Conservation (phyloP, 2,329 filamentous ascomycete genomes). For the Mycogone perniciosa region DNA sequence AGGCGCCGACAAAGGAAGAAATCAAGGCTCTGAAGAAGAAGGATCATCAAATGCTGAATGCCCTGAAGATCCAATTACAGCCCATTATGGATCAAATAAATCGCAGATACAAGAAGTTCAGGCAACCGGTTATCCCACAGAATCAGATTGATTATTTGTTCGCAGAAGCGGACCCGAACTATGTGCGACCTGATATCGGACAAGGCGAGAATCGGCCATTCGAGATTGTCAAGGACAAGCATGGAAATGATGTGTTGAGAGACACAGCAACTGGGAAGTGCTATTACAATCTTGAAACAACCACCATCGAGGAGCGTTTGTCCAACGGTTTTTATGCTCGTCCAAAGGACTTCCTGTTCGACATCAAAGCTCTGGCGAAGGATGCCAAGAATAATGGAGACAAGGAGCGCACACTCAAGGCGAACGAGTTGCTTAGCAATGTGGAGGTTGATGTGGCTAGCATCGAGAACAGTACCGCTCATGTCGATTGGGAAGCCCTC, state of each 20-base stretch:
- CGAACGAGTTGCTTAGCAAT: conserved; percentile 85
- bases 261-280: conserved; percentile 75
- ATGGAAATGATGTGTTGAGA: conserved; percentile 68
- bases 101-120: conserved; percentile 80
- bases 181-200: conserved; percentile 51
- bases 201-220: conserved; percentile 61
- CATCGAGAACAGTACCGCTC: conserved; percentile 61
- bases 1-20: conserved; percentile 68
- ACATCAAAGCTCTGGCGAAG: conserved; percentile 77
- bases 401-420: conserved; percentile 73
- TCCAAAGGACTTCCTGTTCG: conserved; percentile 80
- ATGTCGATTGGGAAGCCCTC: conserved; percentile 75
- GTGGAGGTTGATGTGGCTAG: conserved; percentile 87
- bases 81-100: conserved; percentile 98
- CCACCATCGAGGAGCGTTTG: conserved; percentile 89
- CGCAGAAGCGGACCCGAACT: conserved; percentile 72
- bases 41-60: conserved; percentile 78
- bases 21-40: conserved; percentile 72
- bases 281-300: conserved; percentile 91
- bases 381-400: conserved; percentile 82
- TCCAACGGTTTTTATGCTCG: conserved; percentile 95
- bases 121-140: conserved; percentile 70
- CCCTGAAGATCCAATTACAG: conserved; percentile 82
- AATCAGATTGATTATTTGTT: conserved; percentile 72
- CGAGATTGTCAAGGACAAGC: conserved; percentile 70